Evolutionary conservation across 2,329 filamentous ascomycete species (phyloP).

Genomic region (Trichophyton benhamiae): DNA sequence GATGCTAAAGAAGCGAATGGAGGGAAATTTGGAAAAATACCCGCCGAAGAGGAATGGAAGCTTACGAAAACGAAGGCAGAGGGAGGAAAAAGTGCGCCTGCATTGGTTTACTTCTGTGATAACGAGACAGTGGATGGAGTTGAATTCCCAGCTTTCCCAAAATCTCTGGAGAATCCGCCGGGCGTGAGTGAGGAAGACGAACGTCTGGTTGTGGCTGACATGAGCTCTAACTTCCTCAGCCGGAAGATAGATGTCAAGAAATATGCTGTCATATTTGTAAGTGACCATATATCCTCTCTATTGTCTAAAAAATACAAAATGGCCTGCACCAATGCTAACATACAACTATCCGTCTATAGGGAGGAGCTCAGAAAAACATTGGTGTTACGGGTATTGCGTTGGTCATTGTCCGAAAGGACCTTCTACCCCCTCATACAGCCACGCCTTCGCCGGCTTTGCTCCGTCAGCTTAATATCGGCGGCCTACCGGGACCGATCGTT

Average conservation of each 20-base stretch:
- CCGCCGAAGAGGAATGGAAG: constrained; percentile 63
- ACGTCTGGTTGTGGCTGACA: constrained; percentile 75
- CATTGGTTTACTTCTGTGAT: constrained; percentile 80
- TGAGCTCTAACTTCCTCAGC: constrained; percentile 88
- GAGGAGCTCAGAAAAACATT: constrained; percentile 87
- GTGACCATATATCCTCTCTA: constrained; percentile 12
- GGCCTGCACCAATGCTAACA: not conserved
- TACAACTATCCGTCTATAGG: constrained; percentile 23
- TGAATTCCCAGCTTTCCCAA: constrained; percentile 67
- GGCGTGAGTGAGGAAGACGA: constrained; percentile 47
- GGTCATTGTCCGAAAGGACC: constrained; percentile 66
- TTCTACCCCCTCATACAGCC: constrained; percentile 55
- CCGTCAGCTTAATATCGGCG: constrained; percentile 61
- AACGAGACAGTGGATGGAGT: constrained; percentile 87
- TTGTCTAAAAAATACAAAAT: not conserved
- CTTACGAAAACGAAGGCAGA: constrained; percentile 51
- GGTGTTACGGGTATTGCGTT: constrained; percentile 78
- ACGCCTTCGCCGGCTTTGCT: constrained; percentile 59
- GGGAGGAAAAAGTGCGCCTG: constrained; percentile 34
- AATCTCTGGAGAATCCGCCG: constrained; percentile 44
- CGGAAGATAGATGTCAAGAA: constrained; percentile 64
- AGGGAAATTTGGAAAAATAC: constrained; percentile 78
- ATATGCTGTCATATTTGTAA: constrained; percentile 73
- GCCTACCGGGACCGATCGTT: constrained; percentile 52
- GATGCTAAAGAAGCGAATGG: constrained; percentile 53